Evolutionary conservation across 495 filamentous ascomycete species (phyloP).

Genomic region (Jackrogersella multiformis): DNA sequence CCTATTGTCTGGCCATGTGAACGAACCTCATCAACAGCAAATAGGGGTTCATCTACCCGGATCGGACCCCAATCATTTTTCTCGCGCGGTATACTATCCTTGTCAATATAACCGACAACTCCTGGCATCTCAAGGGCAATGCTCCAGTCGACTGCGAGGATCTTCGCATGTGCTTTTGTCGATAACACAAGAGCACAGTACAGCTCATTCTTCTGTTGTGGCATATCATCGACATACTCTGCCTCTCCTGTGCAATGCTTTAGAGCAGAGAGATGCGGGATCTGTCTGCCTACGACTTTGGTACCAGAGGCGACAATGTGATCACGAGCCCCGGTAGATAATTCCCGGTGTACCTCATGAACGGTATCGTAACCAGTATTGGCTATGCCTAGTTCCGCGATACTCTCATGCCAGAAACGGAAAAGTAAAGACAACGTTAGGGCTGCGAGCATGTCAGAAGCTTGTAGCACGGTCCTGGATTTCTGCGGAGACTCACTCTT

Average conservation of each 20-base stretch:
- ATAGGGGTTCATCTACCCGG: conserved; percentile 75
- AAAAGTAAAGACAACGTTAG: conserved; percentile 76
- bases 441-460: conserved; percentile 21
- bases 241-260: conserved; percentile 87
- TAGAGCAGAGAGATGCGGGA: conserved; percentile 80
- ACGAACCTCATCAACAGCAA: conserved; percentile 77
- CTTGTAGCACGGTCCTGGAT: neutral
- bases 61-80: conserved; percentile 86
- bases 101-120: conserved; percentile 75
- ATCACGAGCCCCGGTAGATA: conserved; percentile 66
- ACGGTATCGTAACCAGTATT: conserved; percentile 58
- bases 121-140: conserved; percentile 76
- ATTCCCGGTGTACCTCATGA: conserved; percentile 64
- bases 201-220: conserved; percentile 76
- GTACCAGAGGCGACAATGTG: conserved; percentile 62
- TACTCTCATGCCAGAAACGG: conserved; percentile 70
- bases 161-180: conserved; percentile 81
- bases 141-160: conserved; percentile 71
- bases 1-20: conserved; percentile 86
- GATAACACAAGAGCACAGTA: conserved; percentile 81
- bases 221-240: conserved; percentile 89
- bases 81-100: conserved; percentile 68
- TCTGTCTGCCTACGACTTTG: conserved; percentile 73
- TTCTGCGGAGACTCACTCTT: conserved; percentile 64
- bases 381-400: conserved; percentile 44